Evolutionary conservation across 345 rosid genomes (phyloP).

Genomic region (Crucihimalaya himalaica): DNA sequence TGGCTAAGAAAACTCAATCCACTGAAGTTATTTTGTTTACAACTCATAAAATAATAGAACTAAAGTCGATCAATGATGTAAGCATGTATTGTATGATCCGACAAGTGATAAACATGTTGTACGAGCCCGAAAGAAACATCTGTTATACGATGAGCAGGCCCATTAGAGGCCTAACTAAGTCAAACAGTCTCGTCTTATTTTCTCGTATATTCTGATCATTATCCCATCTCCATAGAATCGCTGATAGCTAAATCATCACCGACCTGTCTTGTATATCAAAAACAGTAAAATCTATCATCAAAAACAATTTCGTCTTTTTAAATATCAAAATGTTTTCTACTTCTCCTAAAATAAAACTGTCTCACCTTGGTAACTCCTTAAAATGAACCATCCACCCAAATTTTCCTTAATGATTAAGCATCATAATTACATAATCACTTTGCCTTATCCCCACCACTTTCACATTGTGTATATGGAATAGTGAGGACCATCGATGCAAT

Average conservation of each 20-base stretch:
- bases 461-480: constrained; percentile 26
- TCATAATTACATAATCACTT: constrained; percentile 34
- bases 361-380: not conserved
- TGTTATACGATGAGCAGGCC: not conserved
- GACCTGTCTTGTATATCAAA: not conserved
- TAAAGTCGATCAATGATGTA: not conserved
- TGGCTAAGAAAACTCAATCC: no score
- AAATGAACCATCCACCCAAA: constrained; percentile 21
- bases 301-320: not conserved
- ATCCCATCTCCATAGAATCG: not conserved
- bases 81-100: not conserved
- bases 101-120: not conserved
- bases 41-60: not conserved
- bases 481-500: constrained; percentile 32
- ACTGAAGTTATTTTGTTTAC: no score
- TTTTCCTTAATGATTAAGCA: constrained; percentile 10
- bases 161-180: not conserved
- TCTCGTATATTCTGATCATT: not conserved
- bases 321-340: not conserved
- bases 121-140: not conserved
- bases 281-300: not conserved
- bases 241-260: not conserved
- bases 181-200: not conserved
- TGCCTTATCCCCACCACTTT: constrained; percentile 31
- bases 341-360: not conserved